Percentiles rank a stretch among this genome's conserved stretches.
These are phyloP conservation scores for Triglochin maritima DNA, from an alignment of 106 monocot genomes.

Conservation along the genomic window DNA sequence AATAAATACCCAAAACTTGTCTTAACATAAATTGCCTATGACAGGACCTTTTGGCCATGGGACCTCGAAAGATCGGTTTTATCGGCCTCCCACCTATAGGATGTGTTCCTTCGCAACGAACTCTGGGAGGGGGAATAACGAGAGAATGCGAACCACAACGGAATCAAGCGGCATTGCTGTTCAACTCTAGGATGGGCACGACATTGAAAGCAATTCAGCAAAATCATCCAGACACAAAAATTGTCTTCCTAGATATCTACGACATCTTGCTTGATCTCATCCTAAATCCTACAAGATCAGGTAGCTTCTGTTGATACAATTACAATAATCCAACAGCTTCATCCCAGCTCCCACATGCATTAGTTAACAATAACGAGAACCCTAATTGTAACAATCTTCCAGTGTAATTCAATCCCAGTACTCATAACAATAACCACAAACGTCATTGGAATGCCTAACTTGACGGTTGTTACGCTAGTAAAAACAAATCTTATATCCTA, in stretches of 20 bases:
- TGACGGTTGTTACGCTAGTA: too few species aligned
- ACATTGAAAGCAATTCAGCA: not conserved
- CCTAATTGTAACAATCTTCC: not conserved
- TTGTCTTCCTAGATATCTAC: constrained; percentile 16
- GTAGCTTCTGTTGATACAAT: too few species aligned
- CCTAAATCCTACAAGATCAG: not conserved
- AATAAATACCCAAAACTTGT: too few species aligned
- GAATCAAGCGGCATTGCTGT: constrained; percentile 38
- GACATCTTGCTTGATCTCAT: constrained; percentile 8
- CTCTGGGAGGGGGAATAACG: constrained; percentile 34
- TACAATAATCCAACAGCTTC: too few species aligned
- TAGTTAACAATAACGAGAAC: too few species aligned
- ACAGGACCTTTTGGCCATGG: constrained; percentile 27
- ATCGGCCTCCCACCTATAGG: constrained; percentile 59
- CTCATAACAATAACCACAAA: too few species aligned
- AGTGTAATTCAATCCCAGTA: not conserved
- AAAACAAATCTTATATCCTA: too few species aligned
- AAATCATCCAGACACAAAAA: not conserved
- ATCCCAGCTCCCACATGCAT: too few species aligned
- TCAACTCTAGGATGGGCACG: constrained; percentile 17
- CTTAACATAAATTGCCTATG: too few species aligned
- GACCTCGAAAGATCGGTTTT: constrained; percentile 37
- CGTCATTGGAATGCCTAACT: too few species aligned
- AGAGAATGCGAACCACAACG: constrained; percentile 29
- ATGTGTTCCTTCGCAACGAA: constrained; percentile 61